These are phyloP conservation scores for Adiantum capillusveneris DNA, from an alignment of 75 land plant species.

Conservation along the genomic window DNA sequence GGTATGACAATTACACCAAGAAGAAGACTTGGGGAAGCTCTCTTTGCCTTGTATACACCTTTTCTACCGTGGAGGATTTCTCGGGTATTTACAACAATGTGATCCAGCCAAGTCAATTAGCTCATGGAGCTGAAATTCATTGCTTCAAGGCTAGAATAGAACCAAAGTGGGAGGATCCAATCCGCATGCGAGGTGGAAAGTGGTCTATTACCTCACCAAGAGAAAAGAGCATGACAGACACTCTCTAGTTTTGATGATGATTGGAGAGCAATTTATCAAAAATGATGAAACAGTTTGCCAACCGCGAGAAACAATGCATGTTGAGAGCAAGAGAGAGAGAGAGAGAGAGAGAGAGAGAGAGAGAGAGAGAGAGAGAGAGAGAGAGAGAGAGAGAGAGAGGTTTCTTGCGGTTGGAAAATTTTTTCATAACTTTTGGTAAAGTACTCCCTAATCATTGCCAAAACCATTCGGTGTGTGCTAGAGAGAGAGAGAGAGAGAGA, in stretches of 20 bases:
- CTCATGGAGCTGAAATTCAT: conserved; percentile 70
- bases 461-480: no score
- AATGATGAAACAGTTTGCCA: conserved; percentile 88
- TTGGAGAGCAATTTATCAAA: conserved; percentile 95
- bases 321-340: no score
- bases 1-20: no score
- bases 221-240: conserved; percentile 50
- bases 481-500: no score
- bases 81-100: conserved; percentile 80
- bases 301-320: conserved; percentile 89
- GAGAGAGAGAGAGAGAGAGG: no score
- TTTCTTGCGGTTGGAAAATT: no score
- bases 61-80: no score
- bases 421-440: conserved; percentile 70
- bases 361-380: no score
- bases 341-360: no score
- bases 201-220: conserved; percentile 58
- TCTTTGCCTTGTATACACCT: no score
- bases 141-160: conserved; percentile 79
- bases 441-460: no score
- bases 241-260: conserved; percentile 82
- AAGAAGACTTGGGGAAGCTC: no score
- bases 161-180: conserved; percentile 96
- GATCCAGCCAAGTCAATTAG: conserved; percentile 69
- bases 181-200: conserved; percentile 84